Base-by-base conservation (phyloP, 2,329 filamentous ascomycete genomes). In the Colletotrichum sp. region DNA sequence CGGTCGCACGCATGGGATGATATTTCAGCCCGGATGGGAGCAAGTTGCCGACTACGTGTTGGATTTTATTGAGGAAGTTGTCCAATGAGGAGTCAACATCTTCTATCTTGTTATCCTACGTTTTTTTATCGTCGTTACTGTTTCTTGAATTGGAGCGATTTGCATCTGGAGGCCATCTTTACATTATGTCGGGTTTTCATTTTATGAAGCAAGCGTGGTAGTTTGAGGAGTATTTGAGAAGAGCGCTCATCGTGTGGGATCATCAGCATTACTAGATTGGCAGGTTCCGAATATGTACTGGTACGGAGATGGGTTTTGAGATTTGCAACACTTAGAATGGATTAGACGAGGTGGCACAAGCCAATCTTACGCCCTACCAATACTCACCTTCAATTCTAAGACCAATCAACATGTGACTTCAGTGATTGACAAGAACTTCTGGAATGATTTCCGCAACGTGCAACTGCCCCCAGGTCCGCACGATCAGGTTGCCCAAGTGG, bases 21-120 rank as follows among this genome's bases (percentile, higher is more conserved):
- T 80, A 7, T 79, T 79, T 18, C 79, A 80, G 57, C 36, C 60
- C 0, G 79, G 79, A 0, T 80, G 79, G 77, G 72, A 78, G 21
- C 68, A 76, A 6, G 69, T 78, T 15, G 76, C 72, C 2, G 70
- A 69, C 4, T 77, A 73, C 16, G 76, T 49, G 1, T 57, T 78
- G 2, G 65, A 66, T 4, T 78, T 78, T 6, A 60, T 73, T 2
- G 52, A 78, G 3, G 75, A 63, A 21, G 30, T 74, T 2, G 13
- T 12, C 1, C 24, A 72, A 15, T 59, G 55, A 59, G 4, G 15
- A 28, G 0, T 1, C 21, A 16, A 2, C 1, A 21, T 28, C 52
- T 28, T 28, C 21, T 44, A 1, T 26, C 24, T n/a, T 9, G 18
- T 49, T 6, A 44, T 18, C 0, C 18, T 2, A 18, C 39, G 10